Percentiles rank a stretch among this genome's conserved stretches.
These are phyloP conservation scores for Aspergillus sp. DNA, from an alignment of 2,329 filamentous ascomycete genomes.

Conservation along the genomic window DNA sequence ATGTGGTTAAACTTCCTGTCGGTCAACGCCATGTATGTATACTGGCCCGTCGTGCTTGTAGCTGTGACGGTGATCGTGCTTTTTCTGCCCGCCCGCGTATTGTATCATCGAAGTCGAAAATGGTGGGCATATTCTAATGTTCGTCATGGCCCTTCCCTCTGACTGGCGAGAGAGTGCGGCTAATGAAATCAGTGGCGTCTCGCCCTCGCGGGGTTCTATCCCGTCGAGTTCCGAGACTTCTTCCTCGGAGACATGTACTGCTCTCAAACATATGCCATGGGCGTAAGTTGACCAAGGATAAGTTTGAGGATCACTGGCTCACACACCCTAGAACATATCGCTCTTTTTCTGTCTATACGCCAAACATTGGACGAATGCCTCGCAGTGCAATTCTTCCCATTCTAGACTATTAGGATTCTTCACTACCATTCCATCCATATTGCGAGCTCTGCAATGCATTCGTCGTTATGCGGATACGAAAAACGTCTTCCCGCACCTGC, in stretches of 20 bases:
- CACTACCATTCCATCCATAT: constrained; percentile 76
- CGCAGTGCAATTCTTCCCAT: constrained; percentile 79
- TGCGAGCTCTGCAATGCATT: constrained; percentile 87
- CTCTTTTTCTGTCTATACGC: constrained; percentile 94
- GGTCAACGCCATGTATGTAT: constrained; percentile 68
- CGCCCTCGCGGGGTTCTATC: constrained; percentile 79
- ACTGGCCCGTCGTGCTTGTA: constrained; percentile 82
- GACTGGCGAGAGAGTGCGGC: background rate
- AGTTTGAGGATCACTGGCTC: background rate
- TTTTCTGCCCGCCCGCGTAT: constrained; percentile 70
- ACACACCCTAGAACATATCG: constrained; percentile 68
- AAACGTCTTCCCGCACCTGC: constrained; percentile 86
- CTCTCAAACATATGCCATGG: constrained; percentile 85
- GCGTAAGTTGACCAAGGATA: constrained; percentile 55
- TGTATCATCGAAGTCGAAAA: constrained; percentile 73
- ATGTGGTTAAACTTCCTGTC: constrained; percentile 90
- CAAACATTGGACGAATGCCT: constrained; percentile 69
- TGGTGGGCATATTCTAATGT: constrained; percentile 93
- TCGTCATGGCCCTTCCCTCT: constrained; percentile 37
- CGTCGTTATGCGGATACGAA: constrained; percentile 83
- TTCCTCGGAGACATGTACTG: constrained; percentile 98
- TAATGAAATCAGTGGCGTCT: constrained; percentile 68
- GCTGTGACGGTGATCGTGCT: constrained; percentile 66
- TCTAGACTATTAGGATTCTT: constrained; percentile 86
- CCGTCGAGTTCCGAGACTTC: constrained; percentile 95